phyloP scores from a whole-genome alignment of 768 basidiomycete genomes.

The Pleurotus tuoliensis region DNA sequence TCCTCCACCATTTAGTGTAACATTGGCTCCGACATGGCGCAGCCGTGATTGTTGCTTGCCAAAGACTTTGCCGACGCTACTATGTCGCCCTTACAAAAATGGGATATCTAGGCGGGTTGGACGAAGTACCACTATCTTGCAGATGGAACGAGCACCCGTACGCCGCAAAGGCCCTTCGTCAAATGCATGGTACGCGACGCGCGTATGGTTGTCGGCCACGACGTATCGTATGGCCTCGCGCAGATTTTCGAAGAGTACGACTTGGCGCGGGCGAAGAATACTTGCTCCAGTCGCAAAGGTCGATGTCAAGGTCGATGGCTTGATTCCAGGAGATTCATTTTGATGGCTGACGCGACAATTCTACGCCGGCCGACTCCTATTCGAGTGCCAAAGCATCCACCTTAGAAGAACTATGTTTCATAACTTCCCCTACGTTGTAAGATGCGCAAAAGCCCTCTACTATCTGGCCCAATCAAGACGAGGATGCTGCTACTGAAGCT shows the following conservation, averaged over 20 bases:
- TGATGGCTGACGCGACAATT: background rate
- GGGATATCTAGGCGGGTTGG: slow-evolving; percentile 68
- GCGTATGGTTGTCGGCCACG: slow-evolving; percentile 85
- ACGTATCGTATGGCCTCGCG: slow-evolving; percentile 89
- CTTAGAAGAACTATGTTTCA: no score
- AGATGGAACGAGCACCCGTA: slow-evolving; percentile 64
- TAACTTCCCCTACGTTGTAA: slow-evolving; percentile 53
- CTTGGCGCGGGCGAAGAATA: slow-evolving; percentile 46
- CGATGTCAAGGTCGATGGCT: slow-evolving; percentile 10
- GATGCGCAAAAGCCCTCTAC: slow-evolving; percentile 40
- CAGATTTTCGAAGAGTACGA: slow-evolving; percentile 82
- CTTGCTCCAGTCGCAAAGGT: background rate
- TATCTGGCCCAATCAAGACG: slow-evolving; percentile 34
- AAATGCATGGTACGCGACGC: slow-evolving; percentile 81
- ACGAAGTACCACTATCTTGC: slow-evolving; percentile 77
- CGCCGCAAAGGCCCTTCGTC: slow-evolving; percentile 80
- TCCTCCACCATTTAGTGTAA: slow-evolving; percentile 80
- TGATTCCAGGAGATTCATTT: background rate
- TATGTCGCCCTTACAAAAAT: slow-evolving; percentile 17
- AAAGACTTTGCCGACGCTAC: slow-evolving; percentile 5
- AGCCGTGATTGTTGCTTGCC: slow-evolving; percentile 70
- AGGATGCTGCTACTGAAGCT: slow-evolving; percentile 59
- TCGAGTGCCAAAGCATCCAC: background rate
- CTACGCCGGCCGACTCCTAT: background rate
- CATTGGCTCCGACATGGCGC: slow-evolving; percentile 63